Evolutionary conservation across 805 yeast species (phyloP).

Genomic region (Saccharomyces kudriavzevii): DNA sequence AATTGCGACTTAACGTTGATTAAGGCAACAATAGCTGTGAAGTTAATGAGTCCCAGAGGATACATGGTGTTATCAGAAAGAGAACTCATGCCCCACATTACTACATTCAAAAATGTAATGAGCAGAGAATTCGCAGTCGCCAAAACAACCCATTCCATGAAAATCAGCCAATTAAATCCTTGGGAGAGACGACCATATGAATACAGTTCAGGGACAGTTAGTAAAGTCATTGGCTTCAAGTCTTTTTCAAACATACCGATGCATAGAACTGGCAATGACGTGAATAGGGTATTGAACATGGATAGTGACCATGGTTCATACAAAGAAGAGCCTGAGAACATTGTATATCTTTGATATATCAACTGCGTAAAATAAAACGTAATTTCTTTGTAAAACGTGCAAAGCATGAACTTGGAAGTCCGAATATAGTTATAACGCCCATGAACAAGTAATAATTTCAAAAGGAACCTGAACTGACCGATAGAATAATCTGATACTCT

Average conservation of each 20-base stretch:
- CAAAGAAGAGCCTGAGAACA: conserved; percentile 87
- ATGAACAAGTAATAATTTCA: conserved; percentile 81
- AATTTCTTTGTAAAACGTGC: conserved; percentile 92
- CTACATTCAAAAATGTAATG: conserved; percentile 57
- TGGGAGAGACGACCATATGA: conserved; percentile 63
- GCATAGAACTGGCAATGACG: conserved; percentile 84
- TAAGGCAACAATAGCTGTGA: conserved; percentile 60
- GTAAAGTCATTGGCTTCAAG: conserved; percentile 72
- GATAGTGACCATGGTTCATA: conserved; percentile 95
- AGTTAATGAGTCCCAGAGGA: conserved; percentile 72
- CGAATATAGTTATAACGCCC: conserved; percentile 93
- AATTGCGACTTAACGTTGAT: conserved; percentile 74
- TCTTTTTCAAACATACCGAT: conserved; percentile 96
- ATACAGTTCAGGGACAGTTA: conserved; percentile 89
- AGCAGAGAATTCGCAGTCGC: conserved; percentile 69
- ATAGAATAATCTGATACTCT: conserved; percentile 89
- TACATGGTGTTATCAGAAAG: conserved; percentile 66
- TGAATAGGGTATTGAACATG: conserved; percentile 93
- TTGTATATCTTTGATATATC: conserved; percentile 73
- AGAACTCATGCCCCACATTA: conserved; percentile 65
- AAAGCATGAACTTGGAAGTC: conserved; percentile 81
- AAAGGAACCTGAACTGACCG: conserved; percentile 82
- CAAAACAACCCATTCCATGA: conserved; percentile 67
- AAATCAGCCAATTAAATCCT: conserved; percentile 63
- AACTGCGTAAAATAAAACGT: conserved; percentile 84